phyloP scores from a whole-genome alignment of 1,284 basidiomycete species.

The Ustilago tritici region DNA sequence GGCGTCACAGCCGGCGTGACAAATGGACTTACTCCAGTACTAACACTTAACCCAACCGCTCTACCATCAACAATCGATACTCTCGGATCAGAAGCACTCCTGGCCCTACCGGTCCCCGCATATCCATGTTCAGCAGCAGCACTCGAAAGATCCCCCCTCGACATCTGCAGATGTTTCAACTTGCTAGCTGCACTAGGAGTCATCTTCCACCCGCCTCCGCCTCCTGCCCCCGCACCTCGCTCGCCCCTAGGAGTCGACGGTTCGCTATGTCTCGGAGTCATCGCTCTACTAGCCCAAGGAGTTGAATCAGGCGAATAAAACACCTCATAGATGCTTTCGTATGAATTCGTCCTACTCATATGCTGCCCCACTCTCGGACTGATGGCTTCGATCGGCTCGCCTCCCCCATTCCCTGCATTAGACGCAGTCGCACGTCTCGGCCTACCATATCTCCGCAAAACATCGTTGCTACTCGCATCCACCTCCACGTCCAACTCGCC shows the following conservation, averaged over 20 bases:
- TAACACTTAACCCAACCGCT: constrained; percentile 42
- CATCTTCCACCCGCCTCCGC: constrained; percentile 28
- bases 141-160: constrained; percentile 37
- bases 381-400: too few species aligned
- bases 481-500: constrained; percentile 57
- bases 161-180: constrained; percentile 58
- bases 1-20: constrained; percentile 42
- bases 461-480: constrained; percentile 58
- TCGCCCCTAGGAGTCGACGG: constrained; percentile 41
- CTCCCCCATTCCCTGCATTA: background rate
- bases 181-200: constrained; percentile 57
- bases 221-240: background rate
- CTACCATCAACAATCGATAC: constrained; percentile 31
- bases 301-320: constrained; percentile 56
- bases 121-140: constrained; percentile 37
- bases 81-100: constrained; percentile 17
- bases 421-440: constrained; percentile 30
- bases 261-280: constrained; percentile 54
- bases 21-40: constrained; percentile 21
- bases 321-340: constrained; percentile 65
- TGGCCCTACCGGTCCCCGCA: constrained; percentile 1
- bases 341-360: constrained; percentile 51
- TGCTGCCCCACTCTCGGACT: background rate
- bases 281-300: constrained; percentile 47
- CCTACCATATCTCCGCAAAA: constrained; percentile 55